phyloP scores from a whole-genome alignment of 305 asterid species.

The Solanum aculeatissimum region DNA sequence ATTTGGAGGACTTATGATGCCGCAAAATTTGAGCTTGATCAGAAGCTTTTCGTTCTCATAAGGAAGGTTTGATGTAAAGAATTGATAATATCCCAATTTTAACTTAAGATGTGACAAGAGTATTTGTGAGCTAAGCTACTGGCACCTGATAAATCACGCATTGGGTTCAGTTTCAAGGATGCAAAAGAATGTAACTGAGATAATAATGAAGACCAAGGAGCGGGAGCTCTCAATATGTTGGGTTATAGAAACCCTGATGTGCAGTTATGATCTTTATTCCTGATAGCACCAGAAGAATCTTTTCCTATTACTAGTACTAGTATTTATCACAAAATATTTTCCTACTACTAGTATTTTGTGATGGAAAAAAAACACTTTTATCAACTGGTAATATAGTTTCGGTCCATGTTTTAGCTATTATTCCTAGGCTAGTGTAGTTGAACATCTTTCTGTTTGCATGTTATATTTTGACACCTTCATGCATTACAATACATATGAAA shows the following conservation, averaged over 20 bases:
- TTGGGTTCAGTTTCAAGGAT: not conserved
- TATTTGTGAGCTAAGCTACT: not conserved
- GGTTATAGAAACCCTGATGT: not conserved
- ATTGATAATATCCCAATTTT: not conserved
- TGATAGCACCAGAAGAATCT: not conserved
- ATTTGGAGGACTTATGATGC: slow-evolving; percentile 80
- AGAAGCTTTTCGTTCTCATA: slow-evolving; percentile 62
- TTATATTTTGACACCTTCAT: not conserved
- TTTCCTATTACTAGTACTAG: not conserved
- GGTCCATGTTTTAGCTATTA: not conserved
- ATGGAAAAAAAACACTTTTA: not conserved
- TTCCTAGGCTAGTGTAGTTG: not conserved
- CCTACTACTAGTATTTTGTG: not conserved
- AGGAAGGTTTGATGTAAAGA: slow-evolving; percentile 48
- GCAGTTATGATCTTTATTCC: not conserved
- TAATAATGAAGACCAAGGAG: not conserved
- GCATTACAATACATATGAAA: not conserved
- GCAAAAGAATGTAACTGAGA: not conserved
- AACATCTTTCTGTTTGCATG: not conserved
- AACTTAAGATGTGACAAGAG: not conserved
- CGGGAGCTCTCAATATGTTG: not conserved
- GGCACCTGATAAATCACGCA: not conserved
- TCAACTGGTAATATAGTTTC: not conserved
- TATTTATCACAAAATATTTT: no score
- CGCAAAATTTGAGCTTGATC: slow-evolving; percentile 70